Percentiles rank a stretch among this genome's conserved stretches.
These are phyloP conservation scores for Yarrowia hollandica DNA, from an alignment of 805 yeast genomes.

Conservation along the genomic window DNA sequence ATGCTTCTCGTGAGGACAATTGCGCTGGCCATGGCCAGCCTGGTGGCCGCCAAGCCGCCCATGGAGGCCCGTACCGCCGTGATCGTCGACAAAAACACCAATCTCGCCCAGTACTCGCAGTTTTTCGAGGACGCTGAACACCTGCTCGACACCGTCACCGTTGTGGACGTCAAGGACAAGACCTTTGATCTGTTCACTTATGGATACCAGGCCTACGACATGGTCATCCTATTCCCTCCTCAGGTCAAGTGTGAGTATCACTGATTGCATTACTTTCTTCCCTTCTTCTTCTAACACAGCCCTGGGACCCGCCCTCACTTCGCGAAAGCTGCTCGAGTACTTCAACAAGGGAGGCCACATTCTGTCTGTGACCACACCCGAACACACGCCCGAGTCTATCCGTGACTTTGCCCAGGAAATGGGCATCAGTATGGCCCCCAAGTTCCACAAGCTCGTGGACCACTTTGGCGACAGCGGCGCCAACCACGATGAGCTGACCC, in stretches of 20 bases:
- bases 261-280: no score
- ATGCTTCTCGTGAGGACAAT: slow-evolving; percentile 1
- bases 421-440: slow-evolving; percentile 84
- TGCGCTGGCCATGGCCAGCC: slow-evolving; percentile 8
- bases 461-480: slow-evolving; percentile 51
- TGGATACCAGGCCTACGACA: slow-evolving; percentile 53
- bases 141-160: slow-evolving; percentile 30
- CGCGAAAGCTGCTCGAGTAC: slow-evolving; percentile 57
- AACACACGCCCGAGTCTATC: slow-evolving; percentile 58
- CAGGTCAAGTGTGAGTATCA: slow-evolving; percentile 23
- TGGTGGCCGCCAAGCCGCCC: slow-evolving; percentile 31
- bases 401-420: slow-evolving; percentile 70
- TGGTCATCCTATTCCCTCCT: slow-evolving; percentile 60
- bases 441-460: slow-evolving; percentile 62
- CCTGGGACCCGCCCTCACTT: slow-evolving; percentile 45
- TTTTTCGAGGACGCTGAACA: slow-evolving; percentile 34
- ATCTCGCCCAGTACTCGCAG: slow-evolving; percentile 30
- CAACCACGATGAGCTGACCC: slow-evolving; percentile 37
- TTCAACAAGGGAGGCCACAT: slow-evolving; percentile 73
- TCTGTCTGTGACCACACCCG: slow-evolving; percentile 57
- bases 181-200: slow-evolving; percentile 44
- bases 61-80: slow-evolving; percentile 38
- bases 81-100: slow-evolving; percentile 37
- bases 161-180: slow-evolving; percentile 39
- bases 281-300: slow-evolving; percentile 44